Evolutionary conservation across 2,329 filamentous ascomycete species (phyloP).

Genomic region (Stagonosporopsis chrysanthemi): DNA sequence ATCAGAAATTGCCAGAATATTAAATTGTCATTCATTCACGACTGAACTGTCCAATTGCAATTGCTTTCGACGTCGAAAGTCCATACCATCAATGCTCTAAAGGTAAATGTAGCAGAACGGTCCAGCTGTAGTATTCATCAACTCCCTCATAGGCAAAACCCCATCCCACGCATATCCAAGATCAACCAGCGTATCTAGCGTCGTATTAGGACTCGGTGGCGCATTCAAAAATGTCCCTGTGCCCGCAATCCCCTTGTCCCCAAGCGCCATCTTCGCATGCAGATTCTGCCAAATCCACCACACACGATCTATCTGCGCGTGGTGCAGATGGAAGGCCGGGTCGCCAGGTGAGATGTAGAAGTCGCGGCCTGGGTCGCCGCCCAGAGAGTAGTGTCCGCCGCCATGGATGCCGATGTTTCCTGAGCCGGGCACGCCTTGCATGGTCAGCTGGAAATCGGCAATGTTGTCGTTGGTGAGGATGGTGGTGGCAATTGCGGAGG

Average conservation of each 20-base stretch:
- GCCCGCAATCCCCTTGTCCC: conserved; percentile 39
- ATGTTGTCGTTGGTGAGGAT: too few relatives aligned
- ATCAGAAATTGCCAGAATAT: background rate
- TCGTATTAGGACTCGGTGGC: conserved; percentile 49
- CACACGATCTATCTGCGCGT: conserved; percentile 54
- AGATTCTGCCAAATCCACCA: conserved; percentile 59
- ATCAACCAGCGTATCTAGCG: conserved; percentile 42
- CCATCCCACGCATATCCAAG: conserved; percentile 30
- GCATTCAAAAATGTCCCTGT: conserved; percentile 48
- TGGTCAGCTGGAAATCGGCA: too few relatives aligned
- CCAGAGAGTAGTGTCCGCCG: too few relatives aligned
- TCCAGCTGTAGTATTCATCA: conserved; percentile 21
- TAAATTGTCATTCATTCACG: conserved; percentile 3
- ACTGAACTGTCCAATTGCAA: background rate
- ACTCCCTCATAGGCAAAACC: conserved; percentile 31
- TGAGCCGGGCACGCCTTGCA: too few relatives aligned
- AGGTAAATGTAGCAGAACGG: conserved; percentile 28
- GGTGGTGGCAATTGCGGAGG: too few relatives aligned
- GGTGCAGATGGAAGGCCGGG: conserved; percentile 54
- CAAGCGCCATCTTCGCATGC: conserved; percentile 36
- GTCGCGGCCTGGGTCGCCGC: too few relatives aligned
- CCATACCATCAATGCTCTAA: background rate
- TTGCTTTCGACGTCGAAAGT: background rate
- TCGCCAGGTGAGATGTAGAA: conserved; percentile 21
- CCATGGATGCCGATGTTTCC: too few relatives aligned